Evolutionary conservation across 2,329 filamentous ascomycete genomes (phyloP).

Genomic region (Aspergillus oerlinghausenensis): DNA sequence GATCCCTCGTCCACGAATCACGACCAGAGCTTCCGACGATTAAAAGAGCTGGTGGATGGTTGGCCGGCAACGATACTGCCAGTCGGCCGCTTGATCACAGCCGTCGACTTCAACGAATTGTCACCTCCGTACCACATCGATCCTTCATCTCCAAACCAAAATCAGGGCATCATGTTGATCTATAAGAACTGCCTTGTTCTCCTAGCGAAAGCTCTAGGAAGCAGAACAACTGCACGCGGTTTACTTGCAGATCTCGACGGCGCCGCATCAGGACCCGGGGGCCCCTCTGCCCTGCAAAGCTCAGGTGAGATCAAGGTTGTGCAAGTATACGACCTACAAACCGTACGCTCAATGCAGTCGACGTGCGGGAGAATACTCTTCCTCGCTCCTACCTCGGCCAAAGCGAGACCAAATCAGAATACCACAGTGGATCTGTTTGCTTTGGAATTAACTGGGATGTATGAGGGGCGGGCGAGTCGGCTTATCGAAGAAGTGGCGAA

Average conservation of each 20-base stretch:
- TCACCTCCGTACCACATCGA: constrained; percentile 63
- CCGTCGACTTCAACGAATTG: constrained; percentile 74
- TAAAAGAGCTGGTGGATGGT: constrained; percentile 70
- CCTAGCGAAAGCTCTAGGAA: constrained; percentile 63
- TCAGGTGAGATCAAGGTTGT: constrained; percentile 69
- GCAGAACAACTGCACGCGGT: constrained; percentile 66
- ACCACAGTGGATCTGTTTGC: constrained; percentile 51
- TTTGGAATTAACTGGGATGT: constrained; percentile 68
- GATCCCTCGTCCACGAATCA: constrained; percentile 62
- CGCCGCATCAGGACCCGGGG: constrained; percentile 54
- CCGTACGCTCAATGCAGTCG: constrained; percentile 62
- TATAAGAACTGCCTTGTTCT: constrained; percentile 80
- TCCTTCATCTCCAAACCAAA: constrained; percentile 39
- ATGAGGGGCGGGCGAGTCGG: constrained; percentile 71
- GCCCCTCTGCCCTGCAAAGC: constrained; percentile 20
- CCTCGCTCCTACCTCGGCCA: constrained; percentile 27
- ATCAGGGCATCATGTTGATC: constrained; percentile 69
- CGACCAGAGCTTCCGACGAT: constrained; percentile 65
- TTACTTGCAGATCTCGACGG: constrained; percentile 82
- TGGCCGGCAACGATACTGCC: constrained; percentile 72
- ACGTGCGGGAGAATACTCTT: constrained; percentile 36
- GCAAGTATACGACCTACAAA: constrained; percentile 65
- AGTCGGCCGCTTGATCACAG: constrained; percentile 72
- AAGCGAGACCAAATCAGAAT: constrained; percentile 16
- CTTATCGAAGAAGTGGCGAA: constrained; percentile 83